Base-by-base conservation (phyloP, 371 early-diverging fungal species). In the Lichtheimia ornata region DNA sequence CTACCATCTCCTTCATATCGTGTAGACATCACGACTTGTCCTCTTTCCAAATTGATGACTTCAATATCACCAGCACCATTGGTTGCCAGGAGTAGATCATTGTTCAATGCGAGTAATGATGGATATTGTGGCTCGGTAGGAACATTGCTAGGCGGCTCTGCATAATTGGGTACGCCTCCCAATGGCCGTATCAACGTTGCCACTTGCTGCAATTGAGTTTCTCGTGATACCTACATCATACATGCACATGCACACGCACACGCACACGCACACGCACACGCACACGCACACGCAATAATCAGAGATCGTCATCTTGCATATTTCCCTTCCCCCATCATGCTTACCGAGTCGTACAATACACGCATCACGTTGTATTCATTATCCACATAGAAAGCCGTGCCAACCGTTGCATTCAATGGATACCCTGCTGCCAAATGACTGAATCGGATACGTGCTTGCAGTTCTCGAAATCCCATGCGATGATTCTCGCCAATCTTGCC, bases 381-480 rank as follows among this genome's bases (percentile, higher is more conserved):
- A 68, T 85, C 75, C 5, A 84, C 63, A 56, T 69, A 81, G 64
- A 79, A 81, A n/a, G 78, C 63, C 15, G 63, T 47, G 4, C 74
- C 70, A 2, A 53, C 30, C 0, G 56, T 53, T 5, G 65, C 50
- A 17, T 63, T 63, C 15, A 66, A 25, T 28, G 71, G 78, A 65
- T 59, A 64, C 0, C 84, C 87, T 30, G 72, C 58, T 43, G 81
- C 74, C 56, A 91, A 67, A 62, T 90, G 88, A 66, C 84, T 89
- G 62, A 79, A 85, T 35, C 86, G 83, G n/a, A 89, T 78, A n/a
- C 89, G 82, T 45, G 82, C 75, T 71, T 85, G 84, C 15, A 88
- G 61, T 59, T 91, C 88, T 43, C 88, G 79, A 58, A 86, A 91
- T 2, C 80, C 74, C 24, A 76, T 52, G 7, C 72, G 58, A 44